These are phyloP conservation scores for Sporothrix brasiliensis DNA, from an alignment of 2,329 filamentous ascomycete species.

Conservation along the genomic window DNA sequence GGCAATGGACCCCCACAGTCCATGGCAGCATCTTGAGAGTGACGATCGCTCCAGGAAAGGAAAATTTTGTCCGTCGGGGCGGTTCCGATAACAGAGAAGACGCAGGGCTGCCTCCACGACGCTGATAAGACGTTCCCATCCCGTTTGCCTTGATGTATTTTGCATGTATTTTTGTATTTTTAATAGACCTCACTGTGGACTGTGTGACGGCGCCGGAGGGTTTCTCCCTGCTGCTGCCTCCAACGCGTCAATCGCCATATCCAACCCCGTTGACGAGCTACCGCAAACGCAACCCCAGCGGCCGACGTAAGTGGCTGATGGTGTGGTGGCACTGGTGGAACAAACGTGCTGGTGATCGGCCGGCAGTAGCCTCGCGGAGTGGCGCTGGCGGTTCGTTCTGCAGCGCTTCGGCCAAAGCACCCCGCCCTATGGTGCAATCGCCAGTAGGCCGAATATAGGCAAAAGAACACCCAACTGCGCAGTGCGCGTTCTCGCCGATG, in stretches of 20 bases:
- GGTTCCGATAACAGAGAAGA: background rate
- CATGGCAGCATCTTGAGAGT: background rate
- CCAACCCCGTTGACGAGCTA: background rate
- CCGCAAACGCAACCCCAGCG: constrained; percentile 18
- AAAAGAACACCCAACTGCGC: background rate
- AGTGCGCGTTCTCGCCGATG: background rate
- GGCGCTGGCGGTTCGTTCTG: background rate
- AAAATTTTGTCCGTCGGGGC: constrained; percentile 2
- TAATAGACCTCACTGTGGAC: background rate
- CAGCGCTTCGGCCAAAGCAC: background rate
- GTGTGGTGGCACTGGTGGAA: no score
- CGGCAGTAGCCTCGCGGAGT: background rate
- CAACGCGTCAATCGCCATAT: constrained; percentile 6
- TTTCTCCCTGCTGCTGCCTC: no score
- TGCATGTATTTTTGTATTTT: background rate
- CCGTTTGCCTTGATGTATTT: background rate
- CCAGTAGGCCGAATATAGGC: background rate
- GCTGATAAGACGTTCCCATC: background rate
- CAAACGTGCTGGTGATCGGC: no score
- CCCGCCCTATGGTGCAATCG: constrained; percentile 25
- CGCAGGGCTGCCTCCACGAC: background rate
- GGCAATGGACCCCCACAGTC: constrained; percentile 1
- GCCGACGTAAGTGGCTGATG: background rate
- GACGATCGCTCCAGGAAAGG: background rate
- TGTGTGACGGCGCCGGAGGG: no score